Evolutionary conservation across 139 green algal genomes (phyloP).

Genomic region (Ulvella scutata): DNA sequence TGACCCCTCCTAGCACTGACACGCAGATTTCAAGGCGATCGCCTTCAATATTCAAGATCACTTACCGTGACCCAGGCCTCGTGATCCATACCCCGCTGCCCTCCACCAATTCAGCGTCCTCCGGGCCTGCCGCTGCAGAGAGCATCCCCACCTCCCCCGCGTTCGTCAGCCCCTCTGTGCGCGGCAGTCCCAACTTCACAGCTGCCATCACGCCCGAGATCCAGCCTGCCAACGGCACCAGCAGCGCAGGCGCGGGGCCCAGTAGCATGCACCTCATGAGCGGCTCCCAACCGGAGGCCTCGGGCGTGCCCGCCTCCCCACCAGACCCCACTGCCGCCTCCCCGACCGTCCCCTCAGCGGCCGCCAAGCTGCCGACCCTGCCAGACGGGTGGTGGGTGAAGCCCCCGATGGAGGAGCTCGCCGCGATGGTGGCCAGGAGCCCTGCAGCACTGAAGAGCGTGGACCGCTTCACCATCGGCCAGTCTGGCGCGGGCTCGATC

Average conservation of each 20-base stretch:
- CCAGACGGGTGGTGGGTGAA: background rate
- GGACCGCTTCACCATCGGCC: background rate
- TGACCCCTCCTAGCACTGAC: background rate
- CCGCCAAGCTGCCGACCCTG: background rate
- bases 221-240: background rate
- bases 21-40: background rate
- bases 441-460: background rate
- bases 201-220: background rate
- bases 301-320: background rate
- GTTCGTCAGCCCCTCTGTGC: background rate
- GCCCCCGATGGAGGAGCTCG: background rate
- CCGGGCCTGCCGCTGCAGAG: background rate
- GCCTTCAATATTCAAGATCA: conserved; percentile 1
- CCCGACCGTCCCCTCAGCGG: background rate
- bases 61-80: background rate
- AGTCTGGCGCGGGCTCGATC: background rate
- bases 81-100: background rate
- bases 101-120: background rate
- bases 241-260: background rate
- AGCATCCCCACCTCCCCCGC: background rate
- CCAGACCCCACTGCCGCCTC: background rate
- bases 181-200: too few species aligned
- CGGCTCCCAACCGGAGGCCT: too few species aligned
- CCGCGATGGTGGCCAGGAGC: background rate
- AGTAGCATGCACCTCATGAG: too few species aligned